Evolutionary conservation across 1,284 basidiomycete species (phyloP), one percentile per base, ranked within the genome.

Genomic region (Cerioporus squamosus): DNA sequence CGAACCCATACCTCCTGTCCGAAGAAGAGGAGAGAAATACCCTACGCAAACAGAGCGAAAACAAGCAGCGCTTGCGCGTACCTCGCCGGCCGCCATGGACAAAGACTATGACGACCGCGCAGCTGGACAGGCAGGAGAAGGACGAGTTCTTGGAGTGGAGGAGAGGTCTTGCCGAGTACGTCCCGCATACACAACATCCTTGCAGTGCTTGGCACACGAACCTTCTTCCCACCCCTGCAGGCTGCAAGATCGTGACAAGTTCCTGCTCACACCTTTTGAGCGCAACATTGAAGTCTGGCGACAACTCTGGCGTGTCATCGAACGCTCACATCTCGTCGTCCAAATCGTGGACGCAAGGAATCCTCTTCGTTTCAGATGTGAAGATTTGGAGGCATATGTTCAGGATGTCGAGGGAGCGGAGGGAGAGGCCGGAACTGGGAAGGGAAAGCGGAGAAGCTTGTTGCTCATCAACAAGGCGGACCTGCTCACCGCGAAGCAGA

Each of bases 381-480:
- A 94, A 66, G 96, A 98, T 77, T 77, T 98, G 45, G 95, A 97
- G 67, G 79, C 81, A 3, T 98, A 98, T 71, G 91, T 98, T 1
- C 76, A 80, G 53, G 94, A 89, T 68, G 86, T 90, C 1, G 93
- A 92, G 69, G 88, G 87, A 14, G 74, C 83, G 9, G 90, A 92
- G 70, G 92, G 90, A 7, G 90, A 91, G 70, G 79, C 83, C 5
- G 91, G 88, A 5, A 90, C 89, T 0, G 92, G 91, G 0, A 86
- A 81, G 66, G 90, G 89, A 10, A 81, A 81, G 70, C 81, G 96
- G 68, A 85, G 81, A 70, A 93, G 83, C 67, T 75, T 99, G 67
- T 75, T 99, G 42, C 81, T 99, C 54, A 93, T 99, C 74, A 99
- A 99, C 76, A 99, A 99, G 76, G 87, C 97, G 3, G 97, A 99